These are phyloP conservation scores for Tricholoma sp. DNA, from an alignment of 768 basidiomycete genomes.

Conservation along the genomic window DNA sequence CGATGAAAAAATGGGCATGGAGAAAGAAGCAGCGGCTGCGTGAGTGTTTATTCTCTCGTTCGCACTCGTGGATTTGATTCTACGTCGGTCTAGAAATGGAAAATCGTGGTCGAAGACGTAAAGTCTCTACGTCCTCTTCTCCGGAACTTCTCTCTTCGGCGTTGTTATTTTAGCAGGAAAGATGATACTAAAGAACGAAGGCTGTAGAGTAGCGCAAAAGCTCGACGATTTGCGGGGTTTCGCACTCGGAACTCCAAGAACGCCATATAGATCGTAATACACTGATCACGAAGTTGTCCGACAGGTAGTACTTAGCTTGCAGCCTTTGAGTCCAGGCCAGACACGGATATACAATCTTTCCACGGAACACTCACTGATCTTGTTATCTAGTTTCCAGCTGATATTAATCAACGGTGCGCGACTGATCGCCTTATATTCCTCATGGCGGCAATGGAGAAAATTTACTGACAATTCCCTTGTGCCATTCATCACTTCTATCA, in stretches of 20 bases:
- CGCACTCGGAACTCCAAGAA: background rate
- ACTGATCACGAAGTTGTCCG: background rate
- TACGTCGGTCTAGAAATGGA: constrained; percentile 1
- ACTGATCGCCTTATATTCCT: background rate
- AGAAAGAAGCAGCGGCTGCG: constrained; percentile 32
- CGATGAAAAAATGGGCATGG: constrained; percentile 37
- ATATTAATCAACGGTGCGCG: too few relatives aligned
- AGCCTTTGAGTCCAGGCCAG: background rate
- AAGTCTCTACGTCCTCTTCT: background rate
- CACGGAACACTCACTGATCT: background rate
- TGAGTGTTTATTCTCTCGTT: constrained; percentile 15
- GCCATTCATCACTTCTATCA: background rate
- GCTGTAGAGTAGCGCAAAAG: background rate
- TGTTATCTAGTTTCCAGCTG: too few relatives aligned
- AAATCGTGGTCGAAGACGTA: background rate
- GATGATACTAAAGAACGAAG: background rate
- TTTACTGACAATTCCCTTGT: background rate
- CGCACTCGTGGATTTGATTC: too few relatives aligned
- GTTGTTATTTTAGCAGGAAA: background rate
- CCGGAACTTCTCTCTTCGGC: background rate
- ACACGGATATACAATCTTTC: background rate
- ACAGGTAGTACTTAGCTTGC: background rate
- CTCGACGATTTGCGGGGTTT: background rate
- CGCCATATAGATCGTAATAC: background rate
- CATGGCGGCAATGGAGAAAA: background rate